Evolutionary conservation across 1,284 basidiomycete genomes (phyloP).

Genomic region (Leccinum pachyderme): DNA sequence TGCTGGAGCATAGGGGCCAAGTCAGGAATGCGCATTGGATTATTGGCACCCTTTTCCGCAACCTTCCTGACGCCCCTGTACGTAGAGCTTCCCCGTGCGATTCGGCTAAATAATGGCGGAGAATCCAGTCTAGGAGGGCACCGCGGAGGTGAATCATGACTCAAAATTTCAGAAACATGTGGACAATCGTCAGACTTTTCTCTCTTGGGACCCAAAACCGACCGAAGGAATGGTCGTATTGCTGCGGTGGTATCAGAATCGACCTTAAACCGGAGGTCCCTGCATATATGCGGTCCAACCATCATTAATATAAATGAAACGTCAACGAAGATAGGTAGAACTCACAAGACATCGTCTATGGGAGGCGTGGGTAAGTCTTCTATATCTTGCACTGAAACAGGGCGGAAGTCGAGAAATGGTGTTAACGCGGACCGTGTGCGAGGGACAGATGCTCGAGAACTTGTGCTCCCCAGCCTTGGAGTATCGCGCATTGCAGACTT

Average conservation of each 20-base stretch:
- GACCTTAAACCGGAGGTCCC: conserved; percentile 35
- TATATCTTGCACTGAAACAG: conserved; percentile 22
- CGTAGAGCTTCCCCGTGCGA: conserved; percentile 4
- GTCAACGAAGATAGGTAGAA: conserved; percentile 1
- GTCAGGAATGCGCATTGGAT: conserved; percentile 9
- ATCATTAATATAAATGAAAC: neutral
- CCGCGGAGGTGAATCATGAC: conserved; percentile 29
- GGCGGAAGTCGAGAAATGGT: conserved; percentile 13
- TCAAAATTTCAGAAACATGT: conserved; percentile 33
- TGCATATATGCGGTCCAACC: conserved; percentile 13
- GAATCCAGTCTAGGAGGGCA: conserved; percentile 31
- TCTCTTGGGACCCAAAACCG: conserved; percentile 3
- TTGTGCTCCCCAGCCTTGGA: conserved; percentile 29
- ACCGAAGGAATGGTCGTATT: conserved; percentile 26
- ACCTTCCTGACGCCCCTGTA: neutral
- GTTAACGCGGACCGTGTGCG: conserved; percentile 23
- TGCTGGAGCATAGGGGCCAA: conserved; percentile 18
- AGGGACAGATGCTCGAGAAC: conserved; percentile 26
- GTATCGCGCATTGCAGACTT: conserved; percentile 38
- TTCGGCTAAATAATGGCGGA: conserved; percentile 49
- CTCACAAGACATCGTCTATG: conserved; percentile 36
- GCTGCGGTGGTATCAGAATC: conserved; percentile 26
- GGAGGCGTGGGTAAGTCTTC: conserved; percentile 24
- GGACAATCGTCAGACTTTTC: neutral
- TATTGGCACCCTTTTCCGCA: neutral